Evolutionary conservation across 176 grass and related monocot species (phyloP).

Genomic region (Oryza officinalis): DNA sequence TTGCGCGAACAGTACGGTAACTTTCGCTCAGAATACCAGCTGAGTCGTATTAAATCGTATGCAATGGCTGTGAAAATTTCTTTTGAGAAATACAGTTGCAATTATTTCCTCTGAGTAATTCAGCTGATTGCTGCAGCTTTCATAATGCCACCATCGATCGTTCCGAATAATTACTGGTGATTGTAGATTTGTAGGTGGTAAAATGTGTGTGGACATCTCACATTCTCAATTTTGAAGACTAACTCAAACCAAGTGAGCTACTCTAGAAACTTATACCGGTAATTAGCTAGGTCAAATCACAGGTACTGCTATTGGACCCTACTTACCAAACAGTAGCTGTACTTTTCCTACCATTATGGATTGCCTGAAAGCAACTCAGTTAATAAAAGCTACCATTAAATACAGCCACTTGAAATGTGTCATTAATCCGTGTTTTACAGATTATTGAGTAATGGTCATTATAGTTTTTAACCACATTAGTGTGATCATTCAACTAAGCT

Average conservation of each 20-base stretch:
- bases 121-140: background rate
- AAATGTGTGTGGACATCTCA: background rate
- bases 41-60: background rate
- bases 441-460: background rate
- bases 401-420: background rate
- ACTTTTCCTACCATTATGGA: constrained; percentile 39
- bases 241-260: constrained; percentile 37
- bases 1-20: background rate
- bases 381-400: constrained; percentile 15
- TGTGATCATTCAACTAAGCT: background rate
- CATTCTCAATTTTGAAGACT: background rate
- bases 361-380: constrained; percentile 32
- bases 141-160: background rate
- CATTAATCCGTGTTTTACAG: constrained; percentile 5
- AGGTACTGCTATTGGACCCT: constrained; percentile 16
- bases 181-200: too few species aligned
- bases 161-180: background rate
- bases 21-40: background rate
- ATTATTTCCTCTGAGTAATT: constrained; percentile 14
- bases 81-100: background rate
- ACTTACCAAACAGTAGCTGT: constrained; percentile 10
- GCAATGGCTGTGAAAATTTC: background rate
- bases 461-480: background rate
- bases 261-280: constrained; percentile 33
- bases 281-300: constrained; percentile 44